Conservation (phyloP, 257 asterid genomes). For the Nicotiana sylvestris region DNA sequence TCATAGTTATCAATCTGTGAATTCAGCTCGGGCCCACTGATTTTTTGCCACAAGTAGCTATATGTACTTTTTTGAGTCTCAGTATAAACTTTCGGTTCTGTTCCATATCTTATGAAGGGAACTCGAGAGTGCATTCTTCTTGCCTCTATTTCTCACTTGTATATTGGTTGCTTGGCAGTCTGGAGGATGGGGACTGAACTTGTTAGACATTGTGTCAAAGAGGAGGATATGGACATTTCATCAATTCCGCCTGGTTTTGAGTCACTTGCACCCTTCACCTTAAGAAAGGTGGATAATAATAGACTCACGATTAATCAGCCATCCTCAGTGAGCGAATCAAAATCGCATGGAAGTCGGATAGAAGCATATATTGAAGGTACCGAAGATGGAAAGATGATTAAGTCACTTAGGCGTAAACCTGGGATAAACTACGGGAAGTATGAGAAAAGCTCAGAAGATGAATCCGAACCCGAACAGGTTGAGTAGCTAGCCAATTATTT, state of each 20-base stretch:
- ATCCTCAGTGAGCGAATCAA: slow-evolving; percentile 34
- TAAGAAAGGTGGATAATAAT: slow-evolving; percentile 48
- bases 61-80: not conserved
- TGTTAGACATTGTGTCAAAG: slow-evolving; percentile 61
- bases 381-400: slow-evolving; percentile 43
- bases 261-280: slow-evolving; percentile 64
- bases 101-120: not conserved
- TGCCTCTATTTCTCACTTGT: slow-evolving; percentile 13
- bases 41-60: not conserved
- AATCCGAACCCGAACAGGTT: slow-evolving; percentile 68
- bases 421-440: slow-evolving; percentile 47
- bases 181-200: slow-evolving; percentile 69
- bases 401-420: slow-evolving; percentile 49
- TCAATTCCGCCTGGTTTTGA: slow-evolving; percentile 95
- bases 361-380: slow-evolving; percentile 36
- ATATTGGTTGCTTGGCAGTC: slow-evolving; percentile 22
- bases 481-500: slow-evolving; percentile 27
- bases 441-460: slow-evolving; percentile 62
- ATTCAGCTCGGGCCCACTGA: not conserved
- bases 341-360: slow-evolving; percentile 26
- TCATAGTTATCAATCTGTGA: not conserved
- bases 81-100: not conserved
- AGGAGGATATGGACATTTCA: slow-evolving; percentile 66
- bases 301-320: slow-evolving; percentile 28
- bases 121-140: not conserved